A percentile compares a stretch with the other conserved stretches of the same genome.
Conservation (phyloP, 2,329 filamentous ascomycete species). For the Aotearoamyces nothofagi region DNA sequence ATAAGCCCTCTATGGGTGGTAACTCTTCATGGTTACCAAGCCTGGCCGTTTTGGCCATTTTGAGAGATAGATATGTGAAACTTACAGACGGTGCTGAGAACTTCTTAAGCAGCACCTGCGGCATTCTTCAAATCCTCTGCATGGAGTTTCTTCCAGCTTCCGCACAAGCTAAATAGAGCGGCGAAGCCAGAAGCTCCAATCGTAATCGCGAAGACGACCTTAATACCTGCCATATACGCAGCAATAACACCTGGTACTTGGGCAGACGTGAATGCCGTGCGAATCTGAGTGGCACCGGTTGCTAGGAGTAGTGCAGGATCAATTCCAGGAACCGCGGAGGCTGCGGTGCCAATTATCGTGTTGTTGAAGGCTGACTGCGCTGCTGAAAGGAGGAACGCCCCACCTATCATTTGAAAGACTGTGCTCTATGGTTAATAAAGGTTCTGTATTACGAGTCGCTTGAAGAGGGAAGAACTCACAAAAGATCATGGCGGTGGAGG, state of each 20-base stretch:
- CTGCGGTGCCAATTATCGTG: slow-evolving; percentile 21
- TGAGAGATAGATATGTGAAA: too few relatives aligned
- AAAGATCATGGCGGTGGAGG: slow-evolving; percentile 4
- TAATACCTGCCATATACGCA: slow-evolving; percentile 47
- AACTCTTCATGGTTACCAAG: too few relatives aligned
- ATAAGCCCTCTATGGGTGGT: too few relatives aligned
- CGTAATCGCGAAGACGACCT: slow-evolving; percentile 42
- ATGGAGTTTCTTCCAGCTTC: slow-evolving; percentile 3
- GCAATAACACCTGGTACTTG: slow-evolving; percentile 34
- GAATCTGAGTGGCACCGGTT: slow-evolving; percentile 37
- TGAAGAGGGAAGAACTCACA: too few relatives aligned
- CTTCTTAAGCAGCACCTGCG: slow-evolving; percentile 1
- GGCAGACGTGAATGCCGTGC: slow-evolving; percentile 27
- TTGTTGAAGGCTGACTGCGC: slow-evolving; percentile 30
- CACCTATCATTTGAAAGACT: slow-evolving; percentile 31
- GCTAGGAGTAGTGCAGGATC: slow-evolving; percentile 22
- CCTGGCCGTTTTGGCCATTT: too few relatives aligned
- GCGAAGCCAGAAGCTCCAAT: slow-evolving; percentile 22
- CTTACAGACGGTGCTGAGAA: slow-evolving; percentile 1
- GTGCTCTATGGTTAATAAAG: too few relatives aligned
- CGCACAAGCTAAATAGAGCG: background rate
- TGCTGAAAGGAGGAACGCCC: slow-evolving; percentile 29
- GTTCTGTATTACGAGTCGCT: too few relatives aligned
- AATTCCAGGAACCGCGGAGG: slow-evolving; percentile 20
- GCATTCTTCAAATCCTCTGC: slow-evolving; percentile 1